Percentiles rank a stretch among this genome's conserved stretches.
Conservation (phyloP, 2,329 filamentous ascomycete species). For the Apiospora aurea region DNA sequence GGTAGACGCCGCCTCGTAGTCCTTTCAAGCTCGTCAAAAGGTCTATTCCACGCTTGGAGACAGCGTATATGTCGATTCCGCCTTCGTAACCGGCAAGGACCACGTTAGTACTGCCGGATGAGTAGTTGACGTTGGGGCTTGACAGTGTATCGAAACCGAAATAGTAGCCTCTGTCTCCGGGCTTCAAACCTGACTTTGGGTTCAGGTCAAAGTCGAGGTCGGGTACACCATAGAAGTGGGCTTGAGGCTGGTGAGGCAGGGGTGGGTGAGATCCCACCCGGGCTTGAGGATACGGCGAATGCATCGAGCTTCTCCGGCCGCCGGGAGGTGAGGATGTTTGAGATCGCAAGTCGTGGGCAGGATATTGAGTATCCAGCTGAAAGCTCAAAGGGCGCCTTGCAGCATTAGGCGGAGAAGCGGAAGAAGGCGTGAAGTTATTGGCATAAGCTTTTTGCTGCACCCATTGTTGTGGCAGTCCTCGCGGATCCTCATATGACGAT, state of each 20-base stretch:
- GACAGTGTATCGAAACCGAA: constrained; percentile 81
- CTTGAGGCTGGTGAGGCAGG: constrained; percentile 69
- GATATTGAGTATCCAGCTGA: constrained; percentile 48
- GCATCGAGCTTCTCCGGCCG: constrained; percentile 55
- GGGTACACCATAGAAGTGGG: constrained; percentile 73
- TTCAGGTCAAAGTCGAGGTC: constrained; percentile 70
- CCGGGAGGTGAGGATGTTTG: constrained; percentile 48
- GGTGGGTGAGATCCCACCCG: constrained; percentile 55
- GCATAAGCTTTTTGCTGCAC: constrained; percentile 31
- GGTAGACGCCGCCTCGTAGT: constrained; percentile 78
- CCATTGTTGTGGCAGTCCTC: constrained; percentile 25
- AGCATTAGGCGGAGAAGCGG: constrained; percentile 40
- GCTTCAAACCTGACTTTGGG: constrained; percentile 60
- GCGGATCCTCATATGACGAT: constrained; percentile 44
- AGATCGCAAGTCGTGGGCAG: constrained; percentile 46
- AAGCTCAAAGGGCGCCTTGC: constrained; percentile 50
- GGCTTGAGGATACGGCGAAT: constrained; percentile 53
- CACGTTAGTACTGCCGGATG: constrained; percentile 64
- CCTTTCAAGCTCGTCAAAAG: constrained; percentile 75
- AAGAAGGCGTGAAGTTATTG: constrained; percentile 38
- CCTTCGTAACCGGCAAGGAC: constrained; percentile 82
- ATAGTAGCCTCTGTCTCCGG: constrained; percentile 75
- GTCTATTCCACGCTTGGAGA: constrained; percentile 76
- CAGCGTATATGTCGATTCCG: constrained; percentile 75
- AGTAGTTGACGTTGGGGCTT: constrained; percentile 45